Evolutionary conservation across 2,329 filamentous ascomycete genomes (phyloP).

Genomic region (Pezicula radicicola): DNA sequence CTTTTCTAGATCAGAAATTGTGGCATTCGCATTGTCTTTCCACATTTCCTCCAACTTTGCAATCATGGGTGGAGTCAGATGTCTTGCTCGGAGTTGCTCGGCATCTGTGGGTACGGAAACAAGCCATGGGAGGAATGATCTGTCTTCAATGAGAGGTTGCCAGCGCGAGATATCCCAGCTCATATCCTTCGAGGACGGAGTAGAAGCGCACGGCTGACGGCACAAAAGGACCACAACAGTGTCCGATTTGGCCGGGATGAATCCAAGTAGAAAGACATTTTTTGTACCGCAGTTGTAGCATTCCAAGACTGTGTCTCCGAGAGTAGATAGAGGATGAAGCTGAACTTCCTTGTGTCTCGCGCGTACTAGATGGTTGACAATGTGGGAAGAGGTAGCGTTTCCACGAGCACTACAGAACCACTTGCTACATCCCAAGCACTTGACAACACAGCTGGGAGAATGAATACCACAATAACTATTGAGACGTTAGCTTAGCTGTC

Average conservation of each 20-base stretch:
- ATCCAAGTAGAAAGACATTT: constrained; percentile 95
- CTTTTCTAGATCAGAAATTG: constrained; percentile 88
- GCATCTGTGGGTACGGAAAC: constrained; percentile 86
- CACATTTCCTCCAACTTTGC: constrained; percentile 96
- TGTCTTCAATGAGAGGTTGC: constrained; percentile 96
- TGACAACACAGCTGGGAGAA: constrained; percentile 91
- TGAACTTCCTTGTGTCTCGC: constrained; percentile 98
- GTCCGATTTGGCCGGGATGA: constrained; percentile 97
- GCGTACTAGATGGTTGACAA: constrained; percentile 96
- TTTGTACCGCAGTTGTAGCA: constrained; percentile 99
- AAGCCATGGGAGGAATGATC: constrained; percentile 92
- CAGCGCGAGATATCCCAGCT: constrained; percentile 98
- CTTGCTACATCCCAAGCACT: constrained; percentile 92
- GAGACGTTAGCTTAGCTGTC: neutral
- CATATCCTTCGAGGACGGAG: constrained; percentile 97
- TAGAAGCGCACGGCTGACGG: constrained; percentile 92
- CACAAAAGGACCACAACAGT: constrained; percentile 96
- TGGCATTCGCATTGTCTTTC: constrained; percentile 91
- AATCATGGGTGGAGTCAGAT: constrained; percentile 91
- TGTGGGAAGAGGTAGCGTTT: constrained; percentile 95
- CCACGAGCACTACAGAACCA: constrained; percentile 99
- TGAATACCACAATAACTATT: constrained; percentile 93
- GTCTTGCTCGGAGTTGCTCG: constrained; percentile 91
- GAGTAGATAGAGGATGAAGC: constrained; percentile 85
- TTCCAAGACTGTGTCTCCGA: constrained; percentile 94